Percentiles rank a stretch among this genome's conserved stretches.
Evolutionary conservation across 192 early-diverging fungal species (phyloP).

Genomic region (Backusella mclennaniae): DNA sequence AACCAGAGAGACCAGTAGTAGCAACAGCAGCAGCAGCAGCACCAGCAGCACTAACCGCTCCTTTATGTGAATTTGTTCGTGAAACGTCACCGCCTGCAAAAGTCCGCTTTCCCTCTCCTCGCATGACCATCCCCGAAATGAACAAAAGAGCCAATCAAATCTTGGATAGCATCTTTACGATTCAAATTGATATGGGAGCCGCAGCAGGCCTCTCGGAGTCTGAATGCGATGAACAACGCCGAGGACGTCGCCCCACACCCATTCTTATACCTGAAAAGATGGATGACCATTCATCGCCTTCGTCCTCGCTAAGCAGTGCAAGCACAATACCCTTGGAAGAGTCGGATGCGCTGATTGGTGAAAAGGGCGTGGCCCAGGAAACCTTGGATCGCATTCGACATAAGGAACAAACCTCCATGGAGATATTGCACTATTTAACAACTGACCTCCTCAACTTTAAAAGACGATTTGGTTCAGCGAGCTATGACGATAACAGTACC

Average conservation of each 20-base stretch:
- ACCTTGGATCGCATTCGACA: neutral
- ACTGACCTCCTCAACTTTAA: constrained; percentile 53
- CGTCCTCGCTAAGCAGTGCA: constrained; percentile 36
- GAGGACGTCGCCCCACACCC: constrained; percentile 4
- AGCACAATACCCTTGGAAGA: constrained; percentile 31
- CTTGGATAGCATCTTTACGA: constrained; percentile 56
- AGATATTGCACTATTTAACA: constrained; percentile 52
- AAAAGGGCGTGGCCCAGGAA: neutral
- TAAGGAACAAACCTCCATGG: constrained; percentile 29
- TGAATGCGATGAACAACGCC: neutral
- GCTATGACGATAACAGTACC: neutral
- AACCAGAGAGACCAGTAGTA: neutral
- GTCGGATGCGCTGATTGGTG: neutral
- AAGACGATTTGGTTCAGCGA: constrained; percentile 39
- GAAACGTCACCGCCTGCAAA: constrained; percentile 44
- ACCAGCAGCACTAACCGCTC: neutral
- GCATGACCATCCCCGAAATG: constrained; percentile 61
- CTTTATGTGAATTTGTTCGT: neutral
- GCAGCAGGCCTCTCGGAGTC: too few species aligned
- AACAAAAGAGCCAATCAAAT: constrained; percentile 66
- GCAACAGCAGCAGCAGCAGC: neutral
- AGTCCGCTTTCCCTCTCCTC: constrained; percentile 48
- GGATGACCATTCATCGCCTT: constrained; percentile 9
- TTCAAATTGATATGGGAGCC: constrained; percentile 44
- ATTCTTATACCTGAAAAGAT: constrained; percentile 12